Percentiles rank a stretch among this genome's conserved stretches.
Evolutionary conservation across 495 filamentous ascomycete species (phyloP).

Genomic region (Bombardia bombarda): DNA sequence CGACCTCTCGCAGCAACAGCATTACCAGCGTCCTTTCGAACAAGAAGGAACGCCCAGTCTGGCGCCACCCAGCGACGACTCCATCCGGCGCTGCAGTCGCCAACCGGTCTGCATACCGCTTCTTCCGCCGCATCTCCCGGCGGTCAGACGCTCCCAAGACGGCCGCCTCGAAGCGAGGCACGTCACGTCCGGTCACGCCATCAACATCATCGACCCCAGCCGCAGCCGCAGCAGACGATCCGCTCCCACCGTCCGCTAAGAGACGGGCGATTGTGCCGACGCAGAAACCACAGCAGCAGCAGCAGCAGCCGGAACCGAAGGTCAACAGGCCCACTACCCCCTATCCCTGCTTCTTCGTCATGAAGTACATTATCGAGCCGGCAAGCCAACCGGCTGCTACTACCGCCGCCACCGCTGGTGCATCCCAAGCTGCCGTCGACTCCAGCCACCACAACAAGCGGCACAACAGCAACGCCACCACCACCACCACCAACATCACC

Average conservation of each 20-base stretch:
- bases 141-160: neutral
- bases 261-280: neutral
- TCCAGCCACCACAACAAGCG: too few species aligned
- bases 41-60: conserved; percentile 2
- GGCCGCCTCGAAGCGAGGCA: neutral
- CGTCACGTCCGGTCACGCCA: conserved; percentile 3
- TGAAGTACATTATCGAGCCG: conserved; percentile 16
- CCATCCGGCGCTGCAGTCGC: too few species aligned
- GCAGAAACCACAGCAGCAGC: neutral
- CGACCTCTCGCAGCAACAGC: neutral
- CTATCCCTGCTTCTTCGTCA: conserved; percentile 40
- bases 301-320: neutral
- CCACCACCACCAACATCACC: too few species aligned
- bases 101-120: conserved; percentile 15
- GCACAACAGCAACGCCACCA: too few species aligned
- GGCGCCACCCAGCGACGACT: neutral
- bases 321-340: conserved; percentile 21
- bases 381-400: too few species aligned
- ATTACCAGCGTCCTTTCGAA: too few species aligned
- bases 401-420: neutral
- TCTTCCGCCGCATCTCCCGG: conserved; percentile 14
- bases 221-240: neutral
- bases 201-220: neutral
- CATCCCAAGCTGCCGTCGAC: neutral
- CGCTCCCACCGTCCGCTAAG: neutral